Evolutionary conservation across 1,139 yeast species (phyloP).

Genomic region (Sugiyamaella castrensis): DNA sequence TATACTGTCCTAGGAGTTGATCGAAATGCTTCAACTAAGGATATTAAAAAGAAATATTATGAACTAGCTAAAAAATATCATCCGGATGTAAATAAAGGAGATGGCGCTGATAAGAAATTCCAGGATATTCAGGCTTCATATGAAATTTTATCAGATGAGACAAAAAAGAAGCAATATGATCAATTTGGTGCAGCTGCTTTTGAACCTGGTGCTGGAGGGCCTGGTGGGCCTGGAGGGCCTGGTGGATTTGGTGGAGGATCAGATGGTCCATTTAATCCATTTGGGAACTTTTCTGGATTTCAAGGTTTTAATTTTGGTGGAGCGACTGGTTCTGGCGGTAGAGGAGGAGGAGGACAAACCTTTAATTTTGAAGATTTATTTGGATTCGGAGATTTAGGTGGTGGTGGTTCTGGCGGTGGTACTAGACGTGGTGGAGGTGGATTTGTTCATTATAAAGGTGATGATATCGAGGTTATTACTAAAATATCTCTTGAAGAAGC

Average conservation of each 20-base stretch:
- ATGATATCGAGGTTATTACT: slow-evolving; percentile 77
- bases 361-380: slow-evolving; percentile 85
- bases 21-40: slow-evolving; percentile 67
- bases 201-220: slow-evolving; percentile 57
- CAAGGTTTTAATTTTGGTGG: slow-evolving; percentile 55
- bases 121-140: slow-evolving; percentile 94
- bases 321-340: slow-evolving; percentile 29
- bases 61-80: slow-evolving; percentile 90
- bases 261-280: slow-evolving; percentile 39
- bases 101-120: slow-evolving; percentile 81
- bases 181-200: slow-evolving; percentile 89
- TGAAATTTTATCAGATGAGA: slow-evolving; percentile 83
- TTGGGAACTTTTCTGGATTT: slow-evolving; percentile 38
- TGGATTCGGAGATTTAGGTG: slow-evolving; percentile 54
- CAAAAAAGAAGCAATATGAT: slow-evolving; percentile 85
- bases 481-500: slow-evolving; percentile 81
- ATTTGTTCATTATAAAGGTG: slow-evolving; percentile 81
- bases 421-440: slow-evolving; percentile 32
- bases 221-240: slow-evolving; percentile 36
- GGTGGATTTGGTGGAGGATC: slow-evolving; percentile 36
- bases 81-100: slow-evolving; percentile 94
- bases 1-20: slow-evolving; percentile 79
- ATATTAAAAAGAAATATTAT: slow-evolving; percentile 91
- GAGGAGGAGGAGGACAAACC: slow-evolving; percentile 35
- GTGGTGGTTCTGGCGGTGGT: slow-evolving; percentile 33